Percentiles rank a stretch among this genome's conserved stretches.
These are phyloP conservation scores for Termitomyces sp. DNA, from an alignment of 768 basidiomycete species.

Conservation along the genomic window DNA sequence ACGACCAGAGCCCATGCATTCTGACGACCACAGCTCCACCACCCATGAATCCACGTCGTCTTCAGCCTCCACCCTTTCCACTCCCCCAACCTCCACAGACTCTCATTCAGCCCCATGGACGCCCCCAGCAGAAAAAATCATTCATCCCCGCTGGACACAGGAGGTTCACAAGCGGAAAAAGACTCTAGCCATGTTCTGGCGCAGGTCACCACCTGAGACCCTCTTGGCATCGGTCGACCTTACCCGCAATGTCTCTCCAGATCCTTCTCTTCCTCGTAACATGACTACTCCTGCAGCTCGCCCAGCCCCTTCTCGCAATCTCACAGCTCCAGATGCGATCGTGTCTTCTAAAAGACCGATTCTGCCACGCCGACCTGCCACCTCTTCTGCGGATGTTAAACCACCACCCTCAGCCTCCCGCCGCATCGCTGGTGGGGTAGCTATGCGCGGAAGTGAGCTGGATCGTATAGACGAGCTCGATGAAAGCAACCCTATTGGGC, in stretches of 20 bases:
- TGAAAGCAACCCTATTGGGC: slow-evolving; percentile 67
- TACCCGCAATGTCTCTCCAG: slow-evolving; percentile 8
- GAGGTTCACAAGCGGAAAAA: slow-evolving; percentile 16
- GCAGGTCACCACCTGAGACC: slow-evolving; percentile 13
- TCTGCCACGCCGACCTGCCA: slow-evolving; percentile 20
- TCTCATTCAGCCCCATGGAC: slow-evolving; percentile 10
- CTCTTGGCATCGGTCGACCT: slow-evolving; percentile 10
- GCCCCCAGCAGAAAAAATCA: neutral
- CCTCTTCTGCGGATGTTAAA: slow-evolving; percentile 19
- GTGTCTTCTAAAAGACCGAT: slow-evolving; percentile 16
- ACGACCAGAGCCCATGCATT: slow-evolving; percentile 25
- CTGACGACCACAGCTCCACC: slow-evolving; percentile 15
- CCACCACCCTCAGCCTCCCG: slow-evolving; percentile 12
- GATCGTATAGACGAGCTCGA: slow-evolving; percentile 80
- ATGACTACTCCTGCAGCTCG: slow-evolving; percentile 6
- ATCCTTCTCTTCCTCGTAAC: slow-evolving; percentile 4
- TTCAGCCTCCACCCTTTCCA: slow-evolving; percentile 16
- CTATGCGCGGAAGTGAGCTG: slow-evolving; percentile 31
- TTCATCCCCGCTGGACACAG: slow-evolving; percentile 9
- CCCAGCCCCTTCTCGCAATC: slow-evolving; percentile 12
- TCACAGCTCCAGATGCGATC: slow-evolving; percentile 15
- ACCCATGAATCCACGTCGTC: slow-evolving; percentile 12
- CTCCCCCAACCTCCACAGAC: slow-evolving; percentile 14
- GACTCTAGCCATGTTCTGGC: slow-evolving; percentile 16
- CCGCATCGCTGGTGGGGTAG: slow-evolving; percentile 14